Base-by-base conservation (phyloP, 2,329 filamentous ascomycete genomes). In the Pestalotiopsis sp. region DNA sequence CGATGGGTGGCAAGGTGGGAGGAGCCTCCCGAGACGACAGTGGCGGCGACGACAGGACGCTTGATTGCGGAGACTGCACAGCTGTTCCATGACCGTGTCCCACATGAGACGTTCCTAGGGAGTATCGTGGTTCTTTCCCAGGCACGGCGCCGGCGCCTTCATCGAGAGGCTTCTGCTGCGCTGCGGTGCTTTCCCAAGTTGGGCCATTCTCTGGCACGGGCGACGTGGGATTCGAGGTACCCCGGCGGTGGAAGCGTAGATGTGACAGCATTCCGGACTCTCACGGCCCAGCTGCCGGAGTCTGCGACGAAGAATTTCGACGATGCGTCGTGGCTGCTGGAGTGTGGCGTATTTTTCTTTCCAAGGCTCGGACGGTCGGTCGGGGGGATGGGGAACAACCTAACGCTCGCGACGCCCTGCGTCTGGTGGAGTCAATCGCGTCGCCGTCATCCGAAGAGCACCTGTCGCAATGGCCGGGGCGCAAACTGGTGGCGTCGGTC, bases 221-320 rank as follows among this genome's bases (percentile, higher is more conserved):
- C 41, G 87, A 88, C 27, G 84, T 81, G 70, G 87, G 87, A 79
- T 84, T 87, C 67, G 87, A 88, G 72, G 83, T 83, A 62, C 82
- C 86, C 74, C 87, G 85, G 73, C 87, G 85, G 74, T 89, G 87
- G 78, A 89, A 88, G 74, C 87, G 86, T 62, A 89, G 81, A 78
- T 86, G 83, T 72, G 85, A 86, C 66, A 87, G 80, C 85, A 87
- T 87, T 71, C 64, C 63, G 61, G 64, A 57, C 23, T 20, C 39
- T 45, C 38, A 65, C 52, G 64, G 61, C 36, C 20, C 38, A 6
- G 45, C 14, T 11, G 36, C 64, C 64, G 27, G 45, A 31, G 49
- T 55, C 14, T 9, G 64, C 49, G 64, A 27, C 11, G 41, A 52
- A 14, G 36, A 38, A 31, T 7, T 23, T 45, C 38, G 61, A 64